These are phyloP conservation scores for Zostera marina DNA, from an alignment of 116 monocot genomes.

Conservation along the genomic window DNA sequence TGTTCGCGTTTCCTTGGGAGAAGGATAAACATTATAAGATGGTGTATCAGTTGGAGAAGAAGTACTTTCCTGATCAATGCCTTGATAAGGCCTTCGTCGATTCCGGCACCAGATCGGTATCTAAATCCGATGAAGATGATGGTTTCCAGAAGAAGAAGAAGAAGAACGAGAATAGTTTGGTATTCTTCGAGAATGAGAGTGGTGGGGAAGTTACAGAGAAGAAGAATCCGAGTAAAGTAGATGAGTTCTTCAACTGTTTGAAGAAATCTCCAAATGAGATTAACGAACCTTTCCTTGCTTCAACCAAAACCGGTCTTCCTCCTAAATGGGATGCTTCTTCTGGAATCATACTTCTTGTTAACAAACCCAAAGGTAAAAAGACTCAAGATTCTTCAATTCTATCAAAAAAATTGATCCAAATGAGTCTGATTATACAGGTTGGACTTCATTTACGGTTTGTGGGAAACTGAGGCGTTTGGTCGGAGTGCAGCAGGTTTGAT, in stretches of 20 bases:
- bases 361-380: constrained; percentile 85
- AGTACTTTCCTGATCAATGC: constrained; percentile 85
- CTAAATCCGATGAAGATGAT: background rate
- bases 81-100: constrained; percentile 84
- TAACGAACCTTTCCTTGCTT: constrained; percentile 44
- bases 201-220: constrained; percentile 2
- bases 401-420: background rate
- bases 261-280: constrained; percentile 40
- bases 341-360: constrained; percentile 75
- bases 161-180: constrained; percentile 15
- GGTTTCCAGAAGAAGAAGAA: background rate
- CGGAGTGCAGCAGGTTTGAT: constrained; percentile 76
- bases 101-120: constrained; percentile 3
- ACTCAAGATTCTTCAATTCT: background rate
- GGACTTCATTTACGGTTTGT: constrained; percentile 99
- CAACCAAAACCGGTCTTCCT: constrained; percentile 57
- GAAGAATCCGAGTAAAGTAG: constrained; percentile 68
- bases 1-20: constrained; percentile 97
- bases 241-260: constrained; percentile 77
- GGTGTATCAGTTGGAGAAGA: constrained; percentile 98
- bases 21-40: constrained; percentile 94
- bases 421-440: constrained; percentile 26
- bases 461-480: constrained; percentile 87
- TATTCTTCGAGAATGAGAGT: constrained; percentile 60
- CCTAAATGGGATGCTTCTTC: constrained; percentile 66